phyloP scores from a whole-genome alignment of 148 eudicot species.

The Cornus florida region DNA sequence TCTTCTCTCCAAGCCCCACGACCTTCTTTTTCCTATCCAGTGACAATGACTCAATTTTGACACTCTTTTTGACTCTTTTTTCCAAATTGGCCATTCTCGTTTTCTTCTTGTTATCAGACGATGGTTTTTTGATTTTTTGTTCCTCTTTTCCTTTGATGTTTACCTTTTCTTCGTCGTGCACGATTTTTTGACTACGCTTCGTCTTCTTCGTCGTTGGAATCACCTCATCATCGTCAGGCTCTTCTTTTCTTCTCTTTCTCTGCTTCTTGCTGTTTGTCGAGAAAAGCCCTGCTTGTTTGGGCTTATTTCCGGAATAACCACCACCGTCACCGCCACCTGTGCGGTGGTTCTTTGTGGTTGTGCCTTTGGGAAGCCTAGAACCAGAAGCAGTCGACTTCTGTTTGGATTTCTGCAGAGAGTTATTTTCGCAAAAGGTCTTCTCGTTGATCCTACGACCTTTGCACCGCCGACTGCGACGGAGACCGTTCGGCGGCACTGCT shows the following conservation, averaged over 20 bases:
- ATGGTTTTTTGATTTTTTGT: no score
- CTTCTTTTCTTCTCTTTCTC: slow-evolving; percentile 2
- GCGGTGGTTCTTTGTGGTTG: no score
- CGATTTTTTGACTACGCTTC: neutral
- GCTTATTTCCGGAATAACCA: neutral
- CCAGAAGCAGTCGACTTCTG: neutral
- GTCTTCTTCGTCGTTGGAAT: slow-evolving; percentile 10
- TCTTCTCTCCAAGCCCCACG: slow-evolving; percentile 1
- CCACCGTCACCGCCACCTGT: no score
- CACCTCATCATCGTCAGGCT: slow-evolving; percentile 13
- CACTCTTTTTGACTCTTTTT: no score
- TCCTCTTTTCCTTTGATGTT: no score
- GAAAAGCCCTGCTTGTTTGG: neutral
- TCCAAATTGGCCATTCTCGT: no score
- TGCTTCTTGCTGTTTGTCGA: neutral
- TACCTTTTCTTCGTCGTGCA: neutral
- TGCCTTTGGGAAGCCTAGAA: no score
- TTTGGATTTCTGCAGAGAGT: neutral
- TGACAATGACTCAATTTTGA: no score
- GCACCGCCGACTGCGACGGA: slow-evolving; percentile 16
- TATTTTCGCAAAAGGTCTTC: slow-evolving; percentile 2
- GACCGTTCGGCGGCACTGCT: slow-evolving; percentile 6
- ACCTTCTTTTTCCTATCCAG: neutral
- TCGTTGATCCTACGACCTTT: slow-evolving; percentile 8
- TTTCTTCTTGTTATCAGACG: no score